Percentiles rank a stretch among this genome's conserved stretches.
phyloP scores from a whole-genome alignment of 2,329 filamentous ascomycete species.

The Colletotrichum tanaceti region DNA sequence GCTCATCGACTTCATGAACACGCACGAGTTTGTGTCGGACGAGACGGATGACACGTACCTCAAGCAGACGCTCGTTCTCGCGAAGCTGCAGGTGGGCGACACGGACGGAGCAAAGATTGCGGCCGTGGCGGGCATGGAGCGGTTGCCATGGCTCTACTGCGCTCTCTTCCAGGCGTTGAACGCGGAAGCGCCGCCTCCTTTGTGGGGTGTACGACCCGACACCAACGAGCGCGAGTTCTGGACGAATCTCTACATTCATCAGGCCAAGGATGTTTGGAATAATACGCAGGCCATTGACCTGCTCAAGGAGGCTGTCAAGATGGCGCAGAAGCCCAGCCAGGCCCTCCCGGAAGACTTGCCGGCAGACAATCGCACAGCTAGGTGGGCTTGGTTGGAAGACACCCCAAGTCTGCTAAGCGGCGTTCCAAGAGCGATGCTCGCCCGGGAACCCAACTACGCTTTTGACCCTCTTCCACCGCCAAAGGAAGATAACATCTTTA shows the following conservation, averaged over 20 bases:
- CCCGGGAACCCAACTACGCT: conserved; percentile 74
- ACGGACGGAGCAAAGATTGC: conserved; percentile 71
- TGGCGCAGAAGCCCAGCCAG: conserved; percentile 57
- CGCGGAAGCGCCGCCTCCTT: conserved; percentile 79
- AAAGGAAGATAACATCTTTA: conserved; percentile 64
- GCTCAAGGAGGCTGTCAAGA: conserved; percentile 75
- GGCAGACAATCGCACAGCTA: conserved; percentile 66
- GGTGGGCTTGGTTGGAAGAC: conserved; percentile 84
- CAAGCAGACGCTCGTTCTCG: conserved; percentile 80
- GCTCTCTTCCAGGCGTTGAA: conserved; percentile 83
- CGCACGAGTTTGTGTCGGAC: conserved; percentile 54
- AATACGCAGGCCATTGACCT: conserved; percentile 76
- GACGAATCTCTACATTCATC: conserved; percentile 79
- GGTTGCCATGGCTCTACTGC: conserved; percentile 86
- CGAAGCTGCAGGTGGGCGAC: conserved; percentile 75
- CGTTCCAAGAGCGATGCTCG: conserved; percentile 74
- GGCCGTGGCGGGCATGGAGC: conserved; percentile 75
- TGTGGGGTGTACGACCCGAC: conserved; percentile 83
- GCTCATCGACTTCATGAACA: conserved; percentile 75
- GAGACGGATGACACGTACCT: conserved; percentile 71
- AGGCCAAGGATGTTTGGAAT: conserved; percentile 88
- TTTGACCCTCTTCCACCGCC: conserved; percentile 86
- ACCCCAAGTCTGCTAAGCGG: conserved; percentile 76
- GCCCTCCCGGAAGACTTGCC: conserved; percentile 55
- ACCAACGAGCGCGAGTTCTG: conserved; percentile 73